These are phyloP conservation scores for Penicillium canescens DNA, from an alignment of 495 filamentous ascomycete species.

Conservation along the genomic window DNA sequence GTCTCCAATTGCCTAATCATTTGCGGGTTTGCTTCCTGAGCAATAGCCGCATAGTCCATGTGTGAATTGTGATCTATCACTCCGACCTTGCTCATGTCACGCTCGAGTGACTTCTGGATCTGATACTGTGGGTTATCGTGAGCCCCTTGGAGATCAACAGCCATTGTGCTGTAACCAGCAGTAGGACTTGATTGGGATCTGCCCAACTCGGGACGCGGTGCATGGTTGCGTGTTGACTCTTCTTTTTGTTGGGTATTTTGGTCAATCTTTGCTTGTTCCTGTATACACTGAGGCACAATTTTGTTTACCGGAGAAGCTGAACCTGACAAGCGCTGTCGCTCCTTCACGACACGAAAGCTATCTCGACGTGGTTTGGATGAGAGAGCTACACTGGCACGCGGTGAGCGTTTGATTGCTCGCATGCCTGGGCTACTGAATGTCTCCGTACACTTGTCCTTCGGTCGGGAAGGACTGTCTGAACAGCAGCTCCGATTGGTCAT, in stretches of 20 bases:
- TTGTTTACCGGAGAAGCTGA: constrained; percentile 1
- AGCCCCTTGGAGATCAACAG: neutral
- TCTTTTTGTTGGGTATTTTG: neutral
- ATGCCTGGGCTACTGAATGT: constrained; percentile 23
- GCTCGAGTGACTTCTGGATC: constrained; percentile 8
- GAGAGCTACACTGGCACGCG: constrained; percentile 14
- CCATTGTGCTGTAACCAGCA: neutral
- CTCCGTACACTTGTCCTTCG: constrained; percentile 25
- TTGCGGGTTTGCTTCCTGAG: constrained; percentile 42
- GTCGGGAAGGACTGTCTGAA: constrained; percentile 23
- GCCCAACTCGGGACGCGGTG: neutral
- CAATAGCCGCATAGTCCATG: constrained; percentile 9
- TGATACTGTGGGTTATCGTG: neutral
- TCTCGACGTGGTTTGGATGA: constrained; percentile 10
- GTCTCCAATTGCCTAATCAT: constrained; percentile 60
- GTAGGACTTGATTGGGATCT: constrained; percentile 10
- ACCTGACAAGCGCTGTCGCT: constrained; percentile 5
- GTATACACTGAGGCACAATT: neutral
- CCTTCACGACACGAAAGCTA: constrained; percentile 9
- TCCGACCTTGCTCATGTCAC: neutral
- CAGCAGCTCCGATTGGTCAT: constrained; percentile 24
- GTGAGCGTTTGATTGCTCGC: constrained; percentile 11
- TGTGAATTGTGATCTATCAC: constrained; percentile 6
- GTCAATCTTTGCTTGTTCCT: neutral
- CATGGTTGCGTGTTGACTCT: neutral